These are phyloP conservation scores for Trypanosoma grayi DNA, from an alignment of 208 protist species.

Conservation along the genomic window DNA sequence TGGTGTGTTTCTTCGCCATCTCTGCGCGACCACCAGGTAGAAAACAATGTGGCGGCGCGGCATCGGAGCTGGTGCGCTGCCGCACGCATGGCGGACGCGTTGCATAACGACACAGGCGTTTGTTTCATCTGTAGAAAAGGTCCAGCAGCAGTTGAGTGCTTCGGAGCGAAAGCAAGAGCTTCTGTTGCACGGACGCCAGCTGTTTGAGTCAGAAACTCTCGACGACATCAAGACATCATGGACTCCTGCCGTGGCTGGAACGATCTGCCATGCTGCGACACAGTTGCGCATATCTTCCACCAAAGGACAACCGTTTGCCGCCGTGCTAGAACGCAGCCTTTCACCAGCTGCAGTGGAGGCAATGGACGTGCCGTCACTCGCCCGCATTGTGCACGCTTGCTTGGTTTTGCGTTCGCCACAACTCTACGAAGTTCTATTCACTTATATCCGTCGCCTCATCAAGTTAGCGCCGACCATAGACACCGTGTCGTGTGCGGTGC, in stretches of 20 bases:
- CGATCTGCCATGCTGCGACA: conserved; percentile 69
- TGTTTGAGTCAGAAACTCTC: conserved; percentile 80
- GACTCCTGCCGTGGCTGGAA: conserved; percentile 51
- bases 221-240: conserved; percentile 59
- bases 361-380: conserved; percentile 67
- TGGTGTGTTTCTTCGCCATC: too few relatives aligned
- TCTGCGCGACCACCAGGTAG: conserved; percentile 14
- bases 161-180: conserved; percentile 60
- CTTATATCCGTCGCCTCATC: conserved; percentile 64
- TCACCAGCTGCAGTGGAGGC: conserved; percentile 29
- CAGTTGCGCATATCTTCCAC: conserved; percentile 68
- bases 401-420: conserved; percentile 67
- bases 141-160: conserved; percentile 71
- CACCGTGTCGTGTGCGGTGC: conserved; percentile 69
- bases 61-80: neutral
- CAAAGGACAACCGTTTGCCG: conserved; percentile 56
- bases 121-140: conserved; percentile 54
- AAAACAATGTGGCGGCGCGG: conserved; percentile 12
- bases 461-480: conserved; percentile 42
- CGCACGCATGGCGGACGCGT: conserved; percentile 11
- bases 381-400: conserved; percentile 79
- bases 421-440: conserved; percentile 81
- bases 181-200: conserved; percentile 62
- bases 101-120: conserved; percentile 62
- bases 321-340: conserved; percentile 46